A percentile compares a stretch with the other conserved stretches of the same genome.
These are phyloP conservation scores for Ogataea paraovalis DNA, from an alignment of 805 yeast genomes.

Conservation along the genomic window DNA sequence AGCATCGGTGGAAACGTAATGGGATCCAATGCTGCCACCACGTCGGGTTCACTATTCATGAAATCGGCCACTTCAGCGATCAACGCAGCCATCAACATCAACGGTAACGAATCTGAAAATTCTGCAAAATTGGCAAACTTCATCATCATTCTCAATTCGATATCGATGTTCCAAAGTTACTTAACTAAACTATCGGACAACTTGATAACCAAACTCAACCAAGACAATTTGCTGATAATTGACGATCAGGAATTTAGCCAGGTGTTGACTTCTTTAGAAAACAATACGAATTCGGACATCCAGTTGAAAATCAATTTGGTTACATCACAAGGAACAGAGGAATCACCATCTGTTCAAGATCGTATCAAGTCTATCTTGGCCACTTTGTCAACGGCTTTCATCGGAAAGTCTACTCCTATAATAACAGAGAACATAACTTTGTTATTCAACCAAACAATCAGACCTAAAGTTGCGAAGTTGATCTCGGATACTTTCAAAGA, in stretches of 20 bases:
- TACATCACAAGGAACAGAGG: conserved; percentile 12
- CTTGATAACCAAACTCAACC: conserved; percentile 25
- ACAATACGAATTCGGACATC: conserved; percentile 13
- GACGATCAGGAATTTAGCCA: conserved; percentile 29
- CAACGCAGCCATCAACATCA: conserved; percentile 33
- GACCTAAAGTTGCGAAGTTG: conserved; percentile 31
- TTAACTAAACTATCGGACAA: conserved; percentile 49
- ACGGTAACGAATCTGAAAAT: conserved; percentile 40
- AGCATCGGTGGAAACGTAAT: background rate
- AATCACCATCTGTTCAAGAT: conserved; percentile 21
- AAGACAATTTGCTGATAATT: conserved; percentile 28
- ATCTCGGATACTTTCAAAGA: conserved; percentile 37
- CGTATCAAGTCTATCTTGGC: conserved; percentile 19
- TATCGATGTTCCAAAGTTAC: conserved; percentile 59
- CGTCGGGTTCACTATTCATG: conserved; percentile 33
- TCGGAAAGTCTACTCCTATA: conserved; percentile 33
- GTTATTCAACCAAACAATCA: conserved; percentile 36
- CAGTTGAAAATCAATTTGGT: conserved; percentile 18
- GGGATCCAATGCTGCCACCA: background rate
- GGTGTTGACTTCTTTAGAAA: conserved; percentile 22
- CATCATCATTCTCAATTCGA: conserved; percentile 67
- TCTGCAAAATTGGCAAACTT: conserved; percentile 52
- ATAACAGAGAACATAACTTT: conserved; percentile 41
- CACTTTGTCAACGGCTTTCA: conserved; percentile 21
- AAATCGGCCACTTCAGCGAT: conserved; percentile 39